Conservation (phyloP, 2,329 filamentous ascomycete genomes). For the Scorias spongiosa region DNA sequence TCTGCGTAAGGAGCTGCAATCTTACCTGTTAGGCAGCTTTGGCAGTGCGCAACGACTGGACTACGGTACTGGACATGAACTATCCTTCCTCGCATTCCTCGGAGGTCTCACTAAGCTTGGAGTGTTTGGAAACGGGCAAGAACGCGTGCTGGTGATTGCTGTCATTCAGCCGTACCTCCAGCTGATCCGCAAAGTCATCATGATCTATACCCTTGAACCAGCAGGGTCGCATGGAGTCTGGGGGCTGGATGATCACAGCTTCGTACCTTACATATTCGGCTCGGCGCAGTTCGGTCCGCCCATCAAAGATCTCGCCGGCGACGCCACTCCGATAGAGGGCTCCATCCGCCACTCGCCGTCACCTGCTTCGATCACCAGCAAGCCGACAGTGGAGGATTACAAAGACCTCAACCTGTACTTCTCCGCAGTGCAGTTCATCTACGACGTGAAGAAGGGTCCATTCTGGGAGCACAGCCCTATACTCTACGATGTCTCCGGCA, state of each 20-base stretch:
- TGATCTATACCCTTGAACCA: conserved; percentile 84
- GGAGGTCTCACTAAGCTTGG: conserved; percentile 83
- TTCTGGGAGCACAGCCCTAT: conserved; percentile 94
- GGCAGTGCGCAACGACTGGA: conserved; percentile 81
- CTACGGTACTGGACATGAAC: conserved; percentile 90
- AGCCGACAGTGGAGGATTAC: conserved; percentile 25
- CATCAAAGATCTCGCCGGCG: conserved; percentile 27
- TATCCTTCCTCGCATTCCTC: conserved; percentile 87
- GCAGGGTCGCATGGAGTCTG: conserved; percentile 95
- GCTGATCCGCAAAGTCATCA: conserved; percentile 68
- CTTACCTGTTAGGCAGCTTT: conserved; percentile 73
- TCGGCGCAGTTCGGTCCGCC: conserved; percentile 77
- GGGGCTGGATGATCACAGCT: conserved; percentile 96
- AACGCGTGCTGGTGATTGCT: conserved; percentile 67
- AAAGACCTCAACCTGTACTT: conserved; percentile 59
- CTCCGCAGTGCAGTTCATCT: conserved; percentile 87
- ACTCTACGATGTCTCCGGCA: conserved; percentile 83
- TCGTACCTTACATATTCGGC: conserved; percentile 86
- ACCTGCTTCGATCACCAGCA: conserved; percentile 47
- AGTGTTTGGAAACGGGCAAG: conserved; percentile 54
- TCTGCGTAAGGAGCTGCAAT: conserved; percentile 46
- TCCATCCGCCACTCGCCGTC: conserved; percentile 54
- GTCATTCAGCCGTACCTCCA: conserved; percentile 75
- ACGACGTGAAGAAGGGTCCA: conserved; percentile 88
- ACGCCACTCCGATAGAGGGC: conserved; percentile 44